Base-by-base conservation (phyloP, 352 stramenopile genomes). In the Phytophthora vignae region DNA sequence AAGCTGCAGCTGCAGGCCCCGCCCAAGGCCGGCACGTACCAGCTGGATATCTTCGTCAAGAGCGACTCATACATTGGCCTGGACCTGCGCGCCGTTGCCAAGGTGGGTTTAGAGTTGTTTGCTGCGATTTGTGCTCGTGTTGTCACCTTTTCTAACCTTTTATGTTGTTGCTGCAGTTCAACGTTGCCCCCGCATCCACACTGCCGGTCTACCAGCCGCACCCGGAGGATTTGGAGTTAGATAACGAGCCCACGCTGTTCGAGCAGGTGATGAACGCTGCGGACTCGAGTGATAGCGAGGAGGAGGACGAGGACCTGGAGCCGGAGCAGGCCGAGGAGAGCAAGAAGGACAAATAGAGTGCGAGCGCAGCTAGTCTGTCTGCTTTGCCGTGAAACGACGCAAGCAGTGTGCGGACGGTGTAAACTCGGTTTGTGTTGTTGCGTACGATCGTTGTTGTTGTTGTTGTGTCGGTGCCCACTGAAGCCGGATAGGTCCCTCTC, bases 201-300 rank as follows among this genome's bases (percentile, higher is more conserved):
- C 83, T 99, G 49, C 98, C 97, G 12, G 93, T 99, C 71, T 99
- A 98, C 82, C 88, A 98, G 78, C 83, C 98, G 29, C 98, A 99
- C 75, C 96, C 96, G 50, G 98, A 99, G 64, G 98, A 99, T 87
- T 84, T 99, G 69, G 96, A 99, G 74, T 90, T 99, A 77, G 98
- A 99, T 87, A 99, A 99, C 71, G 98, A 99, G 78, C 97, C 98
- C 19, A 99, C 98, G 40, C 83, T 99, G 67, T 99, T 99, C 76
- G 98, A 99, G 82, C 97, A 99, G 81, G 98, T 96, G 59, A 96
- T 96, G 88, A 94, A 95, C 64, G 81, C 82, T 27, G 86, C 74
- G 55, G 90, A 96, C 77, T 93, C 85, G 66, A 95, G 87, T 82
- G 88, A 95, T 88, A 94, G 85, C 76, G 88, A 95, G 76, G 88